Conservation (phyloP, 768 basidiomycete genomes). For the Leccinum pellstonianum region DNA sequence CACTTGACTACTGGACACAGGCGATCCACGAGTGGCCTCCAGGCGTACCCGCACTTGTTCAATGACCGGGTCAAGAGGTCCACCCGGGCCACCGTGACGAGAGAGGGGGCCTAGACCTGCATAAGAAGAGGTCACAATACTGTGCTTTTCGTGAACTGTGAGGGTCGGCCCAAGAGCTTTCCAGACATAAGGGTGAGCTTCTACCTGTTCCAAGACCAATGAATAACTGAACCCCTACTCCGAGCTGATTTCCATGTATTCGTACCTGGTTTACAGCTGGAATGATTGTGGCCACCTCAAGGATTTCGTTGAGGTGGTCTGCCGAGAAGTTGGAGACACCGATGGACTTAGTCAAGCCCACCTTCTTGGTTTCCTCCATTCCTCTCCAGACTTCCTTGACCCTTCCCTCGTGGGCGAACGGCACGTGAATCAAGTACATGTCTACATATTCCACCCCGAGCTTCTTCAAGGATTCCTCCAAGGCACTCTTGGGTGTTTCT, state of each 20-base stretch:
- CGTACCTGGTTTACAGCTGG: constrained; percentile 57
- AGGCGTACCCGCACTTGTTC: constrained; percentile 33
- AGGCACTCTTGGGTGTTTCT: constrained; percentile 45
- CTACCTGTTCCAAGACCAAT: constrained; percentile 35
- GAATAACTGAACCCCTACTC: constrained; percentile 39
- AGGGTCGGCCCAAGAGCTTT: constrained; percentile 39
- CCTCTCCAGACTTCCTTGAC: constrained; percentile 56
- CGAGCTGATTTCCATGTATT: constrained; percentile 32
- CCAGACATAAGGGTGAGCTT: constrained; percentile 54
- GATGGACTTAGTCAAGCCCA: constrained; percentile 40
- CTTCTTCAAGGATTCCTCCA: constrained; percentile 53
- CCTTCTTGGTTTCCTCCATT: constrained; percentile 55
- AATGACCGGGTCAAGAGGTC: constrained; percentile 41
- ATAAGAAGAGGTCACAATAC: constrained; percentile 41
- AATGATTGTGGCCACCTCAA: constrained; percentile 41
- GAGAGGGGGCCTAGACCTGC: constrained; percentile 40
- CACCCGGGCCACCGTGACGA: constrained; percentile 37
- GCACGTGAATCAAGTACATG: constrained; percentile 60
- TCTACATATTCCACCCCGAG: constrained; percentile 58
- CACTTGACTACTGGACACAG: constrained; percentile 32
- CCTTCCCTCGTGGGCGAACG: constrained; percentile 39
- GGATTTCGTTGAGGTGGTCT: constrained; percentile 42
- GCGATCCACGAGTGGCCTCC: constrained; percentile 22
- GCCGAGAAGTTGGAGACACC: constrained; percentile 58
- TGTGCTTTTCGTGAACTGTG: constrained; percentile 34